These are phyloP conservation scores for Pyrenula aspistea DNA, from an alignment of 495 filamentous ascomycete species.

Conservation along the genomic window DNA sequence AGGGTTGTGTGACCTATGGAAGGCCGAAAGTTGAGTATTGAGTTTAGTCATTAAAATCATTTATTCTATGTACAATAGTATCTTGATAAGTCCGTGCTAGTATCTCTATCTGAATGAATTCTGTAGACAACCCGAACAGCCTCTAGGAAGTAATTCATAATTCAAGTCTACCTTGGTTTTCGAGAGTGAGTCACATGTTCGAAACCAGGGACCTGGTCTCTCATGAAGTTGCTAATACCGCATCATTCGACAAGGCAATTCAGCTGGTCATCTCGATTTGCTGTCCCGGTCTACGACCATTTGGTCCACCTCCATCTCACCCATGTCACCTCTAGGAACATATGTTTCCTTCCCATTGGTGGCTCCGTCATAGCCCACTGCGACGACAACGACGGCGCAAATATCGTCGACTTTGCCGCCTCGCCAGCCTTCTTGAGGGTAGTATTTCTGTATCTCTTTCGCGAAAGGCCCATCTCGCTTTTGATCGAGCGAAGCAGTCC, in stretches of 20 bases:
- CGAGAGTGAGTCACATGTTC: too few species aligned
- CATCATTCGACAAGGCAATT: too few species aligned
- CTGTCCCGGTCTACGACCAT: background rate
- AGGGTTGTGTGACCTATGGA: too few species aligned
- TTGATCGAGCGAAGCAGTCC: conserved; percentile 64
- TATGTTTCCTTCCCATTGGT: background rate
- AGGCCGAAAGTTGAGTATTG: too few species aligned
- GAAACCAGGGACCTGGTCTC: too few species aligned
- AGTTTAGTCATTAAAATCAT: too few species aligned
- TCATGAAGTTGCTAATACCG: too few species aligned
- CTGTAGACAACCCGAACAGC: too few species aligned
- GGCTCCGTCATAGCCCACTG: conserved; percentile 29
- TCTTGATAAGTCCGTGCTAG: background rate
- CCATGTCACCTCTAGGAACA: background rate
- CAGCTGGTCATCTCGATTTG: background rate
- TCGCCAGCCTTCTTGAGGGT: conserved; percentile 68
- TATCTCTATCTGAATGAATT: too few species aligned
- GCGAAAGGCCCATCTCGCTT: conserved; percentile 86
- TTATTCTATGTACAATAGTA: too few species aligned
- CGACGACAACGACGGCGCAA: conserved; percentile 64
- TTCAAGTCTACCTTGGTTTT: too few species aligned
- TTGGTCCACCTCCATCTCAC: background rate
- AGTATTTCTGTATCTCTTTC: conserved; percentile 78
- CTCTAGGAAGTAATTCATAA: too few species aligned
- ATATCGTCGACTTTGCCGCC: conserved; percentile 93